phyloP scores from a whole-genome alignment of 2,329 filamentous ascomycete genomes.

The Pseudocercospora fuligena region DNA sequence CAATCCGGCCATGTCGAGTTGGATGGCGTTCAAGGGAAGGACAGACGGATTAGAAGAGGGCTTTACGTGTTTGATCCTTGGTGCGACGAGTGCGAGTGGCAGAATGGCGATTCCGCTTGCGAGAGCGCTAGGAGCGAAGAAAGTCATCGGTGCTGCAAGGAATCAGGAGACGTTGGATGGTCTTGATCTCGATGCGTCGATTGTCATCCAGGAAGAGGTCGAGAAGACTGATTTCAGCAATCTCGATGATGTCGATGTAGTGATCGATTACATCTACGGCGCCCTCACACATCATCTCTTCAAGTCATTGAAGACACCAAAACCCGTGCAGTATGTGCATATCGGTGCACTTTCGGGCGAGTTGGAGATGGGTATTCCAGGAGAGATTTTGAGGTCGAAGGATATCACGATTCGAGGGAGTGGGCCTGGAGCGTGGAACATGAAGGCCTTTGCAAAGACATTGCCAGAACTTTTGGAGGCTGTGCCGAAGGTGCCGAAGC shows the following conservation, averaged over 20 bases:
- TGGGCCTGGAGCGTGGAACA: slow-evolving; percentile 36
- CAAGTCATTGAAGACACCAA: slow-evolving; percentile 45
- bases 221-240: slow-evolving; percentile 54
- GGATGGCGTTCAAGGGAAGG: slow-evolving; percentile 61
- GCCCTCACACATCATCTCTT: slow-evolving; percentile 50
- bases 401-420: slow-evolving; percentile 50
- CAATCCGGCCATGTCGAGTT: slow-evolving; percentile 62
- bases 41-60: slow-evolving; percentile 45
- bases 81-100: slow-evolving; percentile 60
- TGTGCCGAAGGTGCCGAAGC: slow-evolving; percentile 28
- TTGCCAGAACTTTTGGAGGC: slow-evolving; percentile 32
- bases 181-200: slow-evolving; percentile 52
- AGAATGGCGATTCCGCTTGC: slow-evolving; percentile 56
- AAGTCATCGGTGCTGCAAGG: slow-evolving; percentile 58
- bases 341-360: slow-evolving; percentile 54
- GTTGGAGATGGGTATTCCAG: slow-evolving; percentile 47
- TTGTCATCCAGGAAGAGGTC: slow-evolving; percentile 49
- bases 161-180: slow-evolving; percentile 50
- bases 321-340: slow-evolving; percentile 59
- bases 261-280: slow-evolving; percentile 64
- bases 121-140: slow-evolving; percentile 54
- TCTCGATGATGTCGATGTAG: slow-evolving; percentile 56
- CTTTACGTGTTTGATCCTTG: slow-evolving; percentile 59
- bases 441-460: slow-evolving; percentile 30
- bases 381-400: slow-evolving; percentile 53